A percentile compares a stretch with the other conserved stretches of the same genome.
Conservation (phyloP, 176 grass and related monocot species). For the Aechmea fasciata region DNA sequence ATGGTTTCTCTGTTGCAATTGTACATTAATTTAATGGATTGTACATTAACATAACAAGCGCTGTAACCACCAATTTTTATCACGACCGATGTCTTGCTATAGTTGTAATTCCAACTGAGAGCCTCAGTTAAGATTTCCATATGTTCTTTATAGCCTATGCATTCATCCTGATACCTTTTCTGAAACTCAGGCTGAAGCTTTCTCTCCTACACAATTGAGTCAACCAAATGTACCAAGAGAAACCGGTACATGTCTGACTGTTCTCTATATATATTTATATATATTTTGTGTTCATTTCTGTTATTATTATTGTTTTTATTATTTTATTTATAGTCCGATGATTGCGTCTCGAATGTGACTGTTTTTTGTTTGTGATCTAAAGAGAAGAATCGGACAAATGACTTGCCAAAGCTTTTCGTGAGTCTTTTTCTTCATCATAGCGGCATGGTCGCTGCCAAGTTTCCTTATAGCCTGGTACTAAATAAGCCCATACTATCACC, state of each 20-base stretch:
- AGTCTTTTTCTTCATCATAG: conserved; percentile 61
- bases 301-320: neutral
- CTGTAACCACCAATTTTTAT: too few species aligned
- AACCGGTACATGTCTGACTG: conserved; percentile 28
- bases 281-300: neutral
- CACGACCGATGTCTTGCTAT: neutral
- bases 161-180: conserved; percentile 1
- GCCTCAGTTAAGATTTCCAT: neutral
- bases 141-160: neutral
- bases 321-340: conserved; percentile 1
- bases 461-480: conserved; percentile 53
- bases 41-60: too few species aligned
- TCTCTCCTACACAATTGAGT: conserved; percentile 32
- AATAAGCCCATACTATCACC: neutral
- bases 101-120: conserved; percentile 2
- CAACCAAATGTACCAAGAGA: conserved; percentile 27
- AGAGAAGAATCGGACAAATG: conserved; percentile 33
- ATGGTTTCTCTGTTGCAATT: too few species aligned
- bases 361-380: conserved; percentile 24
- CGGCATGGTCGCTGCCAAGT: conserved; percentile 59
- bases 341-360: conserved; percentile 6
- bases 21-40: too few species aligned
- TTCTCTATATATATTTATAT: neutral
- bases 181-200: conserved; percentile 42
- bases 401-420: conserved; percentile 32